A percentile compares a stretch with the other conserved stretches of the same genome.
Conservation (phyloP, 441 rosid species). For the Raphanus hybrid region DNA sequence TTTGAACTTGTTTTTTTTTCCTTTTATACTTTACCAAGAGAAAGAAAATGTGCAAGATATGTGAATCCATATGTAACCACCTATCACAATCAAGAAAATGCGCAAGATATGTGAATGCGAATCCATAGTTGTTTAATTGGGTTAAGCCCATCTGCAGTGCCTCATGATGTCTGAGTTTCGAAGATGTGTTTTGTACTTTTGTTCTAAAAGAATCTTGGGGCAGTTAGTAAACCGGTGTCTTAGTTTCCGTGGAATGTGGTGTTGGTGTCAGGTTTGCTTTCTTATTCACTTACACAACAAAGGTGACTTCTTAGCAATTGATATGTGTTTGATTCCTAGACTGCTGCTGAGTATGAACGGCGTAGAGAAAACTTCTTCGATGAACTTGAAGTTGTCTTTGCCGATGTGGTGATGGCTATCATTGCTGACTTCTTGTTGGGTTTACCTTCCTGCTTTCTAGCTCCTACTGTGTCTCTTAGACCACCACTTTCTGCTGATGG, state of each 20-base stretch:
- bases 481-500: constrained; percentile 72
- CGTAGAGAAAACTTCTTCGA: constrained; percentile 92
- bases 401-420: constrained; percentile 99
- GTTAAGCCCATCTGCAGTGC: too few species aligned
- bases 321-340: constrained; percentile 47
- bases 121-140: too few species aligned
- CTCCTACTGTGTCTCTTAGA: constrained; percentile 83
- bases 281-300: not conserved
- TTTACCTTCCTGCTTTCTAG: constrained; percentile 76
- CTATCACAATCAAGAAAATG: too few species aligned
- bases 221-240: too few species aligned
- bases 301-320: not conserved
- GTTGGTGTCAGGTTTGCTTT: constrained; percentile 81
- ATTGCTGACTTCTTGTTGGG: constrained; percentile 96
- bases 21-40: not conserved
- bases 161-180: too few species aligned
- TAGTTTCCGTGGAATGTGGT: constrained; percentile 61
- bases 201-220: too few species aligned
- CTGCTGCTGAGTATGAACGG: constrained; percentile 89
- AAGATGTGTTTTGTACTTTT: too few species aligned
- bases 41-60: not conserved
- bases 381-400: constrained; percentile 89
- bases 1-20: not conserved
- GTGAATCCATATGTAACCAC: not conserved
- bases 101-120: too few species aligned